Evolutionary conservation across 2,329 filamentous ascomycete species (phyloP).

Genomic region (Fusarium sacchari): DNA sequence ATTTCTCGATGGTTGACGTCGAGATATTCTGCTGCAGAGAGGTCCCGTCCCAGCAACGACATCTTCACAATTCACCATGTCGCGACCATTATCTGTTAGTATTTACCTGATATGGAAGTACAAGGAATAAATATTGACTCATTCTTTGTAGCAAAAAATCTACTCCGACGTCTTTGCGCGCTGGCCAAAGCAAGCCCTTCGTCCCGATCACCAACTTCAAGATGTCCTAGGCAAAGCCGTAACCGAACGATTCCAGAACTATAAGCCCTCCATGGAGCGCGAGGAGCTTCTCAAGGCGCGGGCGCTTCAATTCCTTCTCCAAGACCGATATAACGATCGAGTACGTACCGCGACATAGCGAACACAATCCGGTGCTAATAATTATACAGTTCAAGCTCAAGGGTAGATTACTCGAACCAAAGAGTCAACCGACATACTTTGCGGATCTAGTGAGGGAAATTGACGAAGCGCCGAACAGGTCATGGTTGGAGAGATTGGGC

Average conservation of each 20-base stretch:
- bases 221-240: conserved; percentile 59
- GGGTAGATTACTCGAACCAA: conserved; percentile 64
- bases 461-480: conserved; percentile 68
- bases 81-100: conserved; percentile 48
- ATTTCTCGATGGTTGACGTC: conserved; percentile 45
- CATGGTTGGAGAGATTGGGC: conserved; percentile 61
- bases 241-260: conserved; percentile 48
- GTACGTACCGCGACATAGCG: conserved; percentile 50
- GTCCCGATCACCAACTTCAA: conserved; percentile 71
- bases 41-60: conserved; percentile 8
- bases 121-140: neutral
- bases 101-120: neutral
- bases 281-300: conserved; percentile 67
- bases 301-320: conserved; percentile 67
- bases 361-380: conserved; percentile 12
- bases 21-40: conserved; percentile 17
- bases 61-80: conserved; percentile 44
- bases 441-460: conserved; percentile 69
- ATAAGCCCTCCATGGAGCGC: conserved; percentile 53
- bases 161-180: conserved; percentile 56
- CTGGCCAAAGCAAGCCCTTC: conserved; percentile 73
- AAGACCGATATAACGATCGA: conserved; percentile 67
- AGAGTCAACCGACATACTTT: conserved; percentile 73
- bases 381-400: conserved; percentile 51
- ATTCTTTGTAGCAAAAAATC: conserved; percentile 46